phyloP scores from a whole-genome alignment of 2,329 filamentous ascomycete genomes.

The Colletotrichum liaoningense region DNA sequence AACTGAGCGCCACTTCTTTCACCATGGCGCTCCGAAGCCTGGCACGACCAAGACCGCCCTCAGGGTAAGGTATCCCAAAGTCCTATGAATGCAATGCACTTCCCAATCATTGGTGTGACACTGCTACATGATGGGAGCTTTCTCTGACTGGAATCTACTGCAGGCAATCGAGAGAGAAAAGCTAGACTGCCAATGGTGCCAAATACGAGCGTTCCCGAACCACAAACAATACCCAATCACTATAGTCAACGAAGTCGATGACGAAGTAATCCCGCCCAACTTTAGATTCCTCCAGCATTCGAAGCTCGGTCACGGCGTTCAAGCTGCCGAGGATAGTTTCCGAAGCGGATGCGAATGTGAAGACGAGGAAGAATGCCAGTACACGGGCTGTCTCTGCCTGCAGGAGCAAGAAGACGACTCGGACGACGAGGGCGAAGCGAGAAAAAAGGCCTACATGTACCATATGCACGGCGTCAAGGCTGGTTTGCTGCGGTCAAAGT shows the following conservation, averaged over 20 bases:
- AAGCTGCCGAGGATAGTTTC: conserved; percentile 69
- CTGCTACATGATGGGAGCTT: neutral
- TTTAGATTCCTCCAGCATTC: conserved; percentile 78
- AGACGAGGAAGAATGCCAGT: conserved; percentile 73
- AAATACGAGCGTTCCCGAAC: conserved; percentile 65
- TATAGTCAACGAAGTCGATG: conserved; percentile 73
- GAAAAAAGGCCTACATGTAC: conserved; percentile 69
- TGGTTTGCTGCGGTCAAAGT: conserved; percentile 63
- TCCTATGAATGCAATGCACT: neutral
- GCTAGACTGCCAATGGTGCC: conserved; percentile 69
- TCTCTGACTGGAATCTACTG: conserved; percentile 20
- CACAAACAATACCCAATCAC: conserved; percentile 65
- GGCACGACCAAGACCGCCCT: neutral
- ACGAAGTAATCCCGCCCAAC: conserved; percentile 64
- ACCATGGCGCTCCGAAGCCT: conserved; percentile 49
- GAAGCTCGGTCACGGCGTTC: conserved; percentile 69
- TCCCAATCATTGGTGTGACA: neutral
- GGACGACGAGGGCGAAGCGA: conserved; percentile 45
- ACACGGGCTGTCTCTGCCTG: conserved; percentile 76
- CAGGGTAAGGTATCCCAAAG: conserved; percentile 31
- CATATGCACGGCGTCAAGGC: conserved; percentile 63
- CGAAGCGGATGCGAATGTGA: conserved; percentile 77
- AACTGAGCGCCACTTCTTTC: conserved; percentile 61
- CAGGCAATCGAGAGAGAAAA: conserved; percentile 53
- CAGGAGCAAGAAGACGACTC: conserved; percentile 68